Evolutionary conservation across 2,329 filamentous ascomycete species (phyloP).

Genomic region (Daldinia sp.): DNA sequence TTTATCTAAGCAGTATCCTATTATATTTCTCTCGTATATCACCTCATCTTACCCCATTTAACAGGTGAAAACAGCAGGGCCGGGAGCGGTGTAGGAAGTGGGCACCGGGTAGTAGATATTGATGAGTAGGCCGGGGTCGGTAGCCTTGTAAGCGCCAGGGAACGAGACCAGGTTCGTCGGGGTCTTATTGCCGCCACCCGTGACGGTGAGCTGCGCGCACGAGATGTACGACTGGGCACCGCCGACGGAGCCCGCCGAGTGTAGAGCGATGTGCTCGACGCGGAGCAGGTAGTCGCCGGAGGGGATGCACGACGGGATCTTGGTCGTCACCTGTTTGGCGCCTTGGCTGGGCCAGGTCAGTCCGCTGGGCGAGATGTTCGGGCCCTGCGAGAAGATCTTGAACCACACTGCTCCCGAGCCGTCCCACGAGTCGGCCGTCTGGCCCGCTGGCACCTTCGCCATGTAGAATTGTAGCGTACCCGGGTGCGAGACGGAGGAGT

Average conservation of each 20-base stretch:
- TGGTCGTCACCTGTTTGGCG: conserved; percentile 55
- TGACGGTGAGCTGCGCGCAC: conserved; percentile 55
- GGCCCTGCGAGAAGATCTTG: conserved; percentile 60
- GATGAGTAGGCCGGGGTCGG: conserved; percentile 58
- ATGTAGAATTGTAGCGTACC: conserved; percentile 57
- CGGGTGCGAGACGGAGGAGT: conserved; percentile 58
- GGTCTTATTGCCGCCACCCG: conserved; percentile 57
- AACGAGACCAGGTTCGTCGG: conserved; percentile 56
- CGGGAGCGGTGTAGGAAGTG: conserved; percentile 53
- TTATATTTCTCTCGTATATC: not conserved
- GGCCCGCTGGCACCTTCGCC: conserved; percentile 55
- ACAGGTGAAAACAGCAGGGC: conserved; percentile 49
- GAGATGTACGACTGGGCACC: conserved; percentile 62
- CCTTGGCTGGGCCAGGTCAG: conserved; percentile 58
- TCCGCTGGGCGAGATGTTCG: conserved; percentile 52
- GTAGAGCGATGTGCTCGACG: conserved; percentile 63
- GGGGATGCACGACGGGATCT: conserved; percentile 59
- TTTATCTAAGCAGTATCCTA: conserved; percentile 7
- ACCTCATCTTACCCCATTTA: conserved; percentile 25
- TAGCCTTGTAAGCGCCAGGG: conserved; percentile 57
- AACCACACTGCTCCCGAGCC: conserved; percentile 56
- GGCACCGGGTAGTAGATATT: conserved; percentile 60
- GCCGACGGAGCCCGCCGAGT: conserved; percentile 55
- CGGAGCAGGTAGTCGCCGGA: conserved; percentile 64
- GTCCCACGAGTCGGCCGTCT: conserved; percentile 55